Evolutionary conservation across 164 flowering plant species (phyloP).

Genomic region (Vitis rotundifolia): DNA sequence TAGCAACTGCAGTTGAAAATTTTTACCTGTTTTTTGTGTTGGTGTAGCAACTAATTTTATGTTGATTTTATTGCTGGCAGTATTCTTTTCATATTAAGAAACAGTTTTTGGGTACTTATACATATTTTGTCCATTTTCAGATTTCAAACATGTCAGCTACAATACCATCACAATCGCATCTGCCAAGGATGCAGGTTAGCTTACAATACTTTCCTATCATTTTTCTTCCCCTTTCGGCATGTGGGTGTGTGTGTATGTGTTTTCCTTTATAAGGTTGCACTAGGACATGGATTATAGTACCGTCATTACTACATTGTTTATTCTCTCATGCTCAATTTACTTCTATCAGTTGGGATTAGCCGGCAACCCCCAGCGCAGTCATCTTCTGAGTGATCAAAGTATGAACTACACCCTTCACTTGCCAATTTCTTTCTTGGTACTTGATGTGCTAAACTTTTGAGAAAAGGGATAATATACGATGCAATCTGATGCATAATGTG

Average conservation of each 20-base stretch:
- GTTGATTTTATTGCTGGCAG: no score
- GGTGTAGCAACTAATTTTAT: no score
- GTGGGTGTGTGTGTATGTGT: neutral
- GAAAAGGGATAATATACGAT: neutral
- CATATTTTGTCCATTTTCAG: conserved; percentile 33
- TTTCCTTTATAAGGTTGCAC: no score
- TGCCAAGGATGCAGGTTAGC: conserved; percentile 80
- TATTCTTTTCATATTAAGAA: no score
- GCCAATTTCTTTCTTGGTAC: neutral
- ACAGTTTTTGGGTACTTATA: neutral
- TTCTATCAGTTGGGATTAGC: conserved; percentile 59
- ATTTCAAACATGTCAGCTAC: conserved; percentile 77
- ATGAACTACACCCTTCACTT: conserved; percentile 23
- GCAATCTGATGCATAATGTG: neutral
- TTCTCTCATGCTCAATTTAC: neutral
- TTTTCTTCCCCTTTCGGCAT: neutral
- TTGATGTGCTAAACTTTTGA: neutral
- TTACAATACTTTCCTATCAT: neutral
- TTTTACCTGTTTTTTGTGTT: no score
- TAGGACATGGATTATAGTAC: no score
- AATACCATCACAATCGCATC: conserved; percentile 63
- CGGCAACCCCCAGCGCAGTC: conserved; percentile 67
- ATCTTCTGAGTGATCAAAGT: conserved; percentile 78
- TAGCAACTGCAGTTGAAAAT: no score
- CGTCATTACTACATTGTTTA: neutral